phyloP scores from a whole-genome alignment of 2,329 filamentous ascomycete species.

The Diaporthe aspalathi region DNA sequence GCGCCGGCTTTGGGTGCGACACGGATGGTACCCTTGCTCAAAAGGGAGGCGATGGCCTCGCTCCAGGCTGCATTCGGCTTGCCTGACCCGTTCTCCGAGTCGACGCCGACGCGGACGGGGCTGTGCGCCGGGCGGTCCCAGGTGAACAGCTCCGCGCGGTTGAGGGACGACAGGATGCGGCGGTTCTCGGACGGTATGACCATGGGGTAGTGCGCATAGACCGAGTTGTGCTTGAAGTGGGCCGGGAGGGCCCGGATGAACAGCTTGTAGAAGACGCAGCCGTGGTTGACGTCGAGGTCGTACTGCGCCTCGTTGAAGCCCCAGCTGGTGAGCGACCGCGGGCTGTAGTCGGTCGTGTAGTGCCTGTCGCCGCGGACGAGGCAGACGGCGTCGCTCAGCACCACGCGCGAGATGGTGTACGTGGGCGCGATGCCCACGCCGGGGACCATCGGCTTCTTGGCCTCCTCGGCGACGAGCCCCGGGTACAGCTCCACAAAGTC shows the following conservation, averaged over 20 bases:
- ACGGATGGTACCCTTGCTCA: conserved; percentile 64
- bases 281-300: conserved; percentile 79
- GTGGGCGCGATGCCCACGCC: conserved; percentile 81
- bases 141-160: conserved; percentile 75
- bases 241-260: conserved; percentile 83
- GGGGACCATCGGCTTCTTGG: conserved; percentile 78
- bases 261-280: conserved; percentile 87
- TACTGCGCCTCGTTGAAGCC: conserved; percentile 81
- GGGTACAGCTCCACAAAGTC: conserved; percentile 86
- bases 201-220: conserved; percentile 86
- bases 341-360: conserved; percentile 82
- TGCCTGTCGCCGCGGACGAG: conserved; percentile 82
- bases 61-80: conserved; percentile 76
- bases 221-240: conserved; percentile 80
- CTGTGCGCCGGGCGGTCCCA: conserved; percentile 70
- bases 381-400: conserved; percentile 82
- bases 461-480: conserved; percentile 80
- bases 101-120: conserved; percentile 64
- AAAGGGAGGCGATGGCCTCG: conserved; percentile 70
- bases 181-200: conserved; percentile 77
- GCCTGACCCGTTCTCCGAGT: conserved; percentile 68
- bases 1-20: conserved; percentile 60
- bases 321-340: conserved; percentile 84
- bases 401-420: conserved; percentile 81
- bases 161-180: conserved; percentile 75